Evolutionary conservation across 2,329 filamentous ascomycete genomes (phyloP).

Genomic region (Cercospora sojina): DNA sequence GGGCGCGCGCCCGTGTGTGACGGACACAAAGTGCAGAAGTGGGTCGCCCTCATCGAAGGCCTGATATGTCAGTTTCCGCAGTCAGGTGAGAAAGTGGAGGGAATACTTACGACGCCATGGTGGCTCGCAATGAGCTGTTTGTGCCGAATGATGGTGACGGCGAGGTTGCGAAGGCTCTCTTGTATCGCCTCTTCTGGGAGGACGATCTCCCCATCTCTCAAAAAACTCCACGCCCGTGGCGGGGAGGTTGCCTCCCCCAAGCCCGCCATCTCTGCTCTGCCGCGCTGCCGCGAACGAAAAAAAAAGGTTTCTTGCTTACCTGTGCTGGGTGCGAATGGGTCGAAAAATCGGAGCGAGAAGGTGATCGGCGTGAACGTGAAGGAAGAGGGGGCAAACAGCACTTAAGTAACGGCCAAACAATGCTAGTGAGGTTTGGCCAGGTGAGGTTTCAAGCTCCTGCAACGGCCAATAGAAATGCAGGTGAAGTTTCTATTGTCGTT

Average conservation of each 20-base stretch:
- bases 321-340: not conserved
- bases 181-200: not conserved
- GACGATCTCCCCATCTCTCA: not conserved
- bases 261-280: constrained; percentile 4
- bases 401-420: not conserved
- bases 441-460: not conserved
- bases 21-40: constrained; percentile 2
- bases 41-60: not conserved
- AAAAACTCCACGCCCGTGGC: not conserved
- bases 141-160: constrained; percentile 4
- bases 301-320: not conserved
- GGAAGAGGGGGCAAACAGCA: not conserved
- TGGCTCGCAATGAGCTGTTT: constrained; percentile 5
- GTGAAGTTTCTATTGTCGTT: not conserved
- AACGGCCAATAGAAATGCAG: constrained; percentile 1
- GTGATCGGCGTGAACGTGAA: not conserved
- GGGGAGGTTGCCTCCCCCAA: not conserved
- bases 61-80: not conserved
- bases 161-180: not conserved
- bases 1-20: not conserved
- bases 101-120: not conserved
- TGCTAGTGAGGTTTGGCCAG: not conserved
- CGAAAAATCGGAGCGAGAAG: not conserved
- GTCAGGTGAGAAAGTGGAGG: not conserved
- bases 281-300: not conserved